These are phyloP conservation scores for Phellopilus nigrolimitatus DNA, from an alignment of 1,284 basidiomycete species.

Conservation along the genomic window DNA sequence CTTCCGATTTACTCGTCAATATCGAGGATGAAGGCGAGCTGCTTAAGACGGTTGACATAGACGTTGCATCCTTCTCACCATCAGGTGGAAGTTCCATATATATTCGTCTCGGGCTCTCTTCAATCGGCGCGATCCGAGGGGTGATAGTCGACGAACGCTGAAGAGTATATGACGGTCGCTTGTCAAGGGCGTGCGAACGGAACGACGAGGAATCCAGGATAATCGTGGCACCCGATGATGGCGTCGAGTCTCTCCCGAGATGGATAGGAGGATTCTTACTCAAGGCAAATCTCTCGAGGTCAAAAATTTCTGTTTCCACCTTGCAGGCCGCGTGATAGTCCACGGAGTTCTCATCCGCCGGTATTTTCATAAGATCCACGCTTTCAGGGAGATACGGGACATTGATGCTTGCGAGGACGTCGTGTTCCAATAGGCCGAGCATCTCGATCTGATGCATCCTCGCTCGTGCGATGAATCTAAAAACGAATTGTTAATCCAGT, in stretches of 20 bases:
- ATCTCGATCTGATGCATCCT: slow-evolving; percentile 95
- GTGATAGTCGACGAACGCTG: slow-evolving; percentile 43
- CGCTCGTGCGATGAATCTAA: slow-evolving; percentile 81
- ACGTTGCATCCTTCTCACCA: slow-evolving; percentile 21
- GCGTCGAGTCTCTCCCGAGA: slow-evolving; percentile 14
- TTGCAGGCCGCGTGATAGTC: slow-evolving; percentile 9
- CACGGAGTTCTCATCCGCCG: slow-evolving; percentile 13
- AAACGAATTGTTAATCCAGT: slow-evolving; percentile 4
- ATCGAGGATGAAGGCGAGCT: slow-evolving; percentile 70
- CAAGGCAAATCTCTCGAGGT: slow-evolving; percentile 59
- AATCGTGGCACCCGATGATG: slow-evolving; percentile 18
- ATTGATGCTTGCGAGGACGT: slow-evolving; percentile 81
- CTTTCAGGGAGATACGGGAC: slow-evolving; percentile 64
- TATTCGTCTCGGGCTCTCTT: slow-evolving; percentile 57
- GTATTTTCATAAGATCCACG: slow-evolving; percentile 22
- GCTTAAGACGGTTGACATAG: slow-evolving; percentile 34
- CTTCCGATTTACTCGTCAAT: slow-evolving; percentile 30
- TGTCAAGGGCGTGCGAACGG: slow-evolving; percentile 33
- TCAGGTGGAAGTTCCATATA: slow-evolving; percentile 47
- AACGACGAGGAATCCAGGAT: slow-evolving; percentile 31
- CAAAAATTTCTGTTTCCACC: slow-evolving; percentile 63
- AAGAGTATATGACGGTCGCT: slow-evolving; percentile 31
- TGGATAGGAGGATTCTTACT: slow-evolving; percentile 27
- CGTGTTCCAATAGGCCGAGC: slow-evolving; percentile 87
- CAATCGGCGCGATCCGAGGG: slow-evolving; percentile 53